Conservation (phyloP, 768 basidiomycete species). For the Pleurotus salmoneostramineus region DNA sequence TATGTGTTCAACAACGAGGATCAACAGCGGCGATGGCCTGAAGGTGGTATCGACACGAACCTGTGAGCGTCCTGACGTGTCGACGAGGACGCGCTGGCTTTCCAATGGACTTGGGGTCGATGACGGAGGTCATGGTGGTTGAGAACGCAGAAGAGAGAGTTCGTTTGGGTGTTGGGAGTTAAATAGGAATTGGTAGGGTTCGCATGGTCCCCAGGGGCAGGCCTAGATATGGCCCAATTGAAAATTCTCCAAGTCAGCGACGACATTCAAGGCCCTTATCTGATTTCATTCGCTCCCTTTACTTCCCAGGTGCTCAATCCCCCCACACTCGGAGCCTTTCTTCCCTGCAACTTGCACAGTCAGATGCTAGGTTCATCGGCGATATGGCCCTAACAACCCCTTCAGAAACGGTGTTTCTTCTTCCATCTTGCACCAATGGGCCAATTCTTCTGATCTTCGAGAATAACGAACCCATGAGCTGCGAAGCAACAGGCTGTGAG, state of each 20-base stretch:
- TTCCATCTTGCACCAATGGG: neutral
- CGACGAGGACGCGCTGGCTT: conserved; percentile 52
- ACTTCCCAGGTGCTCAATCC: neutral
- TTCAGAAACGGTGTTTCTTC: neutral
- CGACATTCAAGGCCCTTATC: neutral
- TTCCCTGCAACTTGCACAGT: neutral
- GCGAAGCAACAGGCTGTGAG: neutral
- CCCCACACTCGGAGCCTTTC: neutral
- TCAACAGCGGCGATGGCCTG: neutral
- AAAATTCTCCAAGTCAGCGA: neutral
- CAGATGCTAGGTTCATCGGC: conserved; percentile 3
- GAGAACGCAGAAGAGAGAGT: conserved; percentile 7
- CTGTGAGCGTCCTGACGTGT: conserved; percentile 68
- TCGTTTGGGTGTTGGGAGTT: neutral
- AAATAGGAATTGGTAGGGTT: neutral
- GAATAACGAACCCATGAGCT: neutral
- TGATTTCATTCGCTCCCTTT: conserved; percentile 1
- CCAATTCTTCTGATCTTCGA: neutral
- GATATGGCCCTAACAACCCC: neutral
- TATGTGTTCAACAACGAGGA: conserved; percentile 19
- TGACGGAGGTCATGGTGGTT: conserved; percentile 55
- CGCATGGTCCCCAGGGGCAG: no score
- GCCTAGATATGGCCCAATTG: no score
- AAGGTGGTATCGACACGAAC: conserved; percentile 24
- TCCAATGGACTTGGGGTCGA: conserved; percentile 66